These are phyloP conservation scores for Martensiomyces pterosporus DNA, from an alignment of 192 early-diverging fungal genomes.

Conservation along the genomic window DNA sequence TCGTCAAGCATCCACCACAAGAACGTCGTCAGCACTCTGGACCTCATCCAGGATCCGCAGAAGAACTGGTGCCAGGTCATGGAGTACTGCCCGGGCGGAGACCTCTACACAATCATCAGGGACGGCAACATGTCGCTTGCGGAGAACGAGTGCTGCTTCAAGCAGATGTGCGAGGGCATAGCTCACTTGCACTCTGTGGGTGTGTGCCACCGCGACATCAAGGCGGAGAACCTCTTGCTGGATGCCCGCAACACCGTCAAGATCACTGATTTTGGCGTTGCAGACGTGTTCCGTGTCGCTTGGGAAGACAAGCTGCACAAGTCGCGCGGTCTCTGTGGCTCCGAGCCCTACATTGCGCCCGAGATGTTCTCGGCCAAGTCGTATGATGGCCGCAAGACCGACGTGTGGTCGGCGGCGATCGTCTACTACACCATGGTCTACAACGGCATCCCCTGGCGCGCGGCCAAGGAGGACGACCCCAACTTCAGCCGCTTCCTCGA, in stretches of 20 bases:
- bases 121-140: slow-evolving; percentile 67
- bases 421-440: slow-evolving; percentile 82
- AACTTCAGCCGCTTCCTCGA: slow-evolving; percentile 62
- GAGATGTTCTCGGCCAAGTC: slow-evolving; percentile 72
- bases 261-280: slow-evolving; percentile 98
- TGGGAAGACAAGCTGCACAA: slow-evolving; percentile 76
- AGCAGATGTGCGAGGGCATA: slow-evolving; percentile 87
- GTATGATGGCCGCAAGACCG: slow-evolving; percentile 87
- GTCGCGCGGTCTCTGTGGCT: slow-evolving; percentile 88
- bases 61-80: slow-evolving; percentile 78
- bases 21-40: slow-evolving; percentile 91
- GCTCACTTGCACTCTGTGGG: slow-evolving; percentile 88
- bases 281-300: slow-evolving; percentile 87
- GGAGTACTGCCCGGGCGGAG: slow-evolving; percentile 90
- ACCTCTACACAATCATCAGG: slow-evolving; percentile 78
- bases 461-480: slow-evolving; percentile 56
- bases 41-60: slow-evolving; percentile 90
- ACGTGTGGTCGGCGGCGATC: slow-evolving; percentile 93
- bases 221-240: slow-evolving; percentile 85
- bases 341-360: slow-evolving; percentile 96
- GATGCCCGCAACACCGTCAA: slow-evolving; percentile 78
- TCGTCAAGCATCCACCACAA: slow-evolving; percentile 83
- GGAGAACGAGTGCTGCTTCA: slow-evolving; percentile 90
- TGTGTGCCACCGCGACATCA: slow-evolving; percentile 89
- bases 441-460: slow-evolving; percentile 63